Base-by-base conservation (phyloP, 2,329 filamentous ascomycete genomes). In the Fusarium cicatricum region DNA sequence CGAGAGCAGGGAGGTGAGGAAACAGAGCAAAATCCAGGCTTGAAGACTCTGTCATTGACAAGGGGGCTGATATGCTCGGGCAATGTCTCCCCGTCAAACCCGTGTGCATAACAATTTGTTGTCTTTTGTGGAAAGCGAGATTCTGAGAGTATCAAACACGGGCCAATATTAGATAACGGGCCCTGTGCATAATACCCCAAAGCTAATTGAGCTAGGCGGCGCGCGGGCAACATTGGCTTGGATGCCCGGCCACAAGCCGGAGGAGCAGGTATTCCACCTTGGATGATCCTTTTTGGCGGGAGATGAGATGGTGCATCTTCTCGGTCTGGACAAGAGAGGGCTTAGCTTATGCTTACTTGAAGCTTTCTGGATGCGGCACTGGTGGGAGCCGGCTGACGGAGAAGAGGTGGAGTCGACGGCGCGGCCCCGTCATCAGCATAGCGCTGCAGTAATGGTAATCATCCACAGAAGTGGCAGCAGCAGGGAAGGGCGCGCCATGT, bases 271-370 rank as follows among this genome's bases (percentile, higher is more conserved):
- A 36, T 42, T 52, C 47, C 26, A 23, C 17, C 44, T 53, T 54
- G 39, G 28, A 42, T 32, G 42, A 52, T 54, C 50, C 62, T 31
- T 61, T 61, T 67, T 62, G 45, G 55, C 59, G 55, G 53, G 64
- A 67, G 62, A 68, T 65, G 64, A 67, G 44, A 49, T 56, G 46
- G 60, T 58, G 56, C 54, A 50, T 54, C 55, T 56, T 56, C 54
- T 64, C 56, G 43, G 51, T 51, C 52, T 67, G 55, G 60, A 47
- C 34, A 67, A 56, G 45, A 60, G 53, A 50, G 40, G 26, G 50
- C 57, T 67, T 66, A 65, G 66, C 64, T 69, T 64, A 67, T 68
- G 65, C 62, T 67, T 68, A 68, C 65, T 64, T 58, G 55, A 62
- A 60, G 57, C 51, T 57, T 58, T 55, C 64, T 60, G 62, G 59